Percentiles rank a stretch among this genome's conserved stretches.
Evolutionary conservation across 805 yeast species (phyloP).

Genomic region (Candida glaebosa): DNA sequence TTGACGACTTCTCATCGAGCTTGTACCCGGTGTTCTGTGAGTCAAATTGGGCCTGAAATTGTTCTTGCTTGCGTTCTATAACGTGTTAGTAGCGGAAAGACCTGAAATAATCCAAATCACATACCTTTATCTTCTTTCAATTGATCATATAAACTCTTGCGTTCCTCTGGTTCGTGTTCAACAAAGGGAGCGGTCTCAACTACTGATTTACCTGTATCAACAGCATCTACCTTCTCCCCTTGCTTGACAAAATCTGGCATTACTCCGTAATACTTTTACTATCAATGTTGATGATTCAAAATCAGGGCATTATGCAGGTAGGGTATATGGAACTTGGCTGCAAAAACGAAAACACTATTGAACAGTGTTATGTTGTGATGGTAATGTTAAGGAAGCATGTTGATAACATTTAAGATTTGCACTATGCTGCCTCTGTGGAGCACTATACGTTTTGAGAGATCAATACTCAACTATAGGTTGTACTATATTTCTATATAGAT

Average conservation of each 20-base stretch:
- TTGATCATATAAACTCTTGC: conserved; percentile 43
- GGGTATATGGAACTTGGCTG: too few species aligned
- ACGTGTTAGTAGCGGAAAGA: conserved; percentile 12
- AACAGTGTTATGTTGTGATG: too few species aligned
- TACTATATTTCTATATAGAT: too few species aligned
- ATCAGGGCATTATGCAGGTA: neutral
- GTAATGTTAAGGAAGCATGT: too few species aligned
- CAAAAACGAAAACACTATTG: too few species aligned
- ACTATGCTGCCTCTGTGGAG: too few species aligned
- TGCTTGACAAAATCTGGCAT: conserved; percentile 11
- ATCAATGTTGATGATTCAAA: neutral
- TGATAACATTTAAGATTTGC: too few species aligned
- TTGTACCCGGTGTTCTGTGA: conserved; percentile 38
- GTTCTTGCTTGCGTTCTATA: conserved; percentile 28
- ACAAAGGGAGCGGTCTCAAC: neutral
- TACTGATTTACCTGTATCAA: neutral
- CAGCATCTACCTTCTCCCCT: conserved; percentile 5
- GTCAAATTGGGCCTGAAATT: conserved; percentile 27
- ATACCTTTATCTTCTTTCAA: conserved; percentile 37
- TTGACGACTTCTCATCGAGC: conserved; percentile 33
- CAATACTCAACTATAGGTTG: too few species aligned
- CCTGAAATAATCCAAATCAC: conserved; percentile 10
- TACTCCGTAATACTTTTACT: too few species aligned
- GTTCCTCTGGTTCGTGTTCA: conserved; percentile 11
- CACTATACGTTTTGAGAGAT: too few species aligned